These are phyloP conservation scores for Populus hybrid DNA, from an alignment of 441 rosid species.

Conservation along the genomic window DNA sequence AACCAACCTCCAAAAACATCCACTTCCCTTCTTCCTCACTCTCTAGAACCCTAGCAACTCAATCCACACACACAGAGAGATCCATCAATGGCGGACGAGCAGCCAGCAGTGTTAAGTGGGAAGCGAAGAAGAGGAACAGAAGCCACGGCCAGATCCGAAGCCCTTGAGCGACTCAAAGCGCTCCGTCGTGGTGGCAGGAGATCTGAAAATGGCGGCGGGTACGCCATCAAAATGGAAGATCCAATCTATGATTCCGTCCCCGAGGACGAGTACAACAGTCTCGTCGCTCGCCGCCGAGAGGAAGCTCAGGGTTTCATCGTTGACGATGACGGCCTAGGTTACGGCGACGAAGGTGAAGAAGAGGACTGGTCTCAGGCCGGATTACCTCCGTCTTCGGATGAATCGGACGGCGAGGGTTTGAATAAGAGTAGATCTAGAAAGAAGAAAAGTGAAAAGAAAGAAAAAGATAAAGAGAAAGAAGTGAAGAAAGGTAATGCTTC, in stretches of 20 bases:
- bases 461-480: slow-evolving; percentile 52
- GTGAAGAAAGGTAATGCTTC: slow-evolving; percentile 53
- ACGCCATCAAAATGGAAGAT: slow-evolving; percentile 58
- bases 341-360: slow-evolving; percentile 79
- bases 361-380: slow-evolving; percentile 80
- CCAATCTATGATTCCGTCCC: slow-evolving; percentile 81
- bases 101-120: slow-evolving; percentile 33
- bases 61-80: slow-evolving; percentile 1
- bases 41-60: slow-evolving; percentile 10
- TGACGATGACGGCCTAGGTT: slow-evolving; percentile 77
- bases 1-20: not conserved
- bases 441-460: slow-evolving; percentile 42
- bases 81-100: slow-evolving; percentile 45
- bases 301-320: slow-evolving; percentile 77
- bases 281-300: slow-evolving; percentile 71
- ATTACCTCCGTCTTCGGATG: slow-evolving; percentile 62
- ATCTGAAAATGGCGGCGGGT: slow-evolving; percentile 51
- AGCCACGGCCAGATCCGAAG: slow-evolving; percentile 51
- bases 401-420: slow-evolving; percentile 47
- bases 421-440: slow-evolving; percentile 17
- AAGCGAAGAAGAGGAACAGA: slow-evolving; percentile 56
- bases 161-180: slow-evolving; percentile 70
- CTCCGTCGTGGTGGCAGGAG: slow-evolving; percentile 69
- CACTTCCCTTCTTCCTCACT: not conserved
- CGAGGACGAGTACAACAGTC: slow-evolving; percentile 69